phyloP scores from a whole-genome alignment of 2,329 filamentous ascomycete genomes.

The Tolypocladium paradoxum region DNA sequence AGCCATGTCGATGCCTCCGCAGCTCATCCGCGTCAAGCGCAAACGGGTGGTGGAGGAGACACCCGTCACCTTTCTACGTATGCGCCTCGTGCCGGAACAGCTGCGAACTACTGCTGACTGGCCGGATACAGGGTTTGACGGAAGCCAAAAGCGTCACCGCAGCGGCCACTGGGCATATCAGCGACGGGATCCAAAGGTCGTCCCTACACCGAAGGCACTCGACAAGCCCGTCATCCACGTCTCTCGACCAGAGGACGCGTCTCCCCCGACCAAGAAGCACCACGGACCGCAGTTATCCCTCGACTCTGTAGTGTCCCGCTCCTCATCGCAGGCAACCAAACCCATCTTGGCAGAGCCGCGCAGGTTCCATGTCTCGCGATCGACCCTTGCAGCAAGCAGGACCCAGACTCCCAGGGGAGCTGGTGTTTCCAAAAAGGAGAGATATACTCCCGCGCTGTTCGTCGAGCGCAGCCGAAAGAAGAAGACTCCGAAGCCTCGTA shows the following conservation, averaged over 20 bases:
- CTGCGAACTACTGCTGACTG: conserved; percentile 3
- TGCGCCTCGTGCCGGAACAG: neutral
- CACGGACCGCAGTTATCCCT: conserved; percentile 1
- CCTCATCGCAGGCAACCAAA: conserved; percentile 4
- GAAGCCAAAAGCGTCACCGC: conserved; percentile 40
- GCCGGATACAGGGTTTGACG: conserved; percentile 36
- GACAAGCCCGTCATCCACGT: conserved; percentile 36
- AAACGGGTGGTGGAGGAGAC: conserved; percentile 43
- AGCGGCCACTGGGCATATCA: conserved; percentile 46
- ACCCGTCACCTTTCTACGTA: conserved; percentile 46
- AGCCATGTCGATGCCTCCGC: conserved; percentile 45
- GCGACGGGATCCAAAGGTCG: conserved; percentile 26
- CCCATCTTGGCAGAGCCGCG: conserved; percentile 26
- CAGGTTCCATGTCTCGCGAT: conserved; percentile 45
- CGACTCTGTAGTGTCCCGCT: neutral
- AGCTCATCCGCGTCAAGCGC: conserved; percentile 50
- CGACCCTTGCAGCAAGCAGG: conserved; percentile 24
- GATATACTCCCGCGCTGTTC: conserved; percentile 39
- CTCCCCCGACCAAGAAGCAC: conserved; percentile 5
- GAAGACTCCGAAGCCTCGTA: conserved; percentile 12
- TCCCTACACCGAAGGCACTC: neutral
- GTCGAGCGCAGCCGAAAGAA: conserved; percentile 39
- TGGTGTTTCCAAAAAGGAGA: conserved; percentile 28
- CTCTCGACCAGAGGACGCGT: conserved; percentile 27
- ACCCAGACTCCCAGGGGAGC: conserved; percentile 9